These are phyloP conservation scores for Calonectria hongkongensis DNA, from an alignment of 2,329 filamentous ascomycete genomes.

Conservation along the genomic window DNA sequence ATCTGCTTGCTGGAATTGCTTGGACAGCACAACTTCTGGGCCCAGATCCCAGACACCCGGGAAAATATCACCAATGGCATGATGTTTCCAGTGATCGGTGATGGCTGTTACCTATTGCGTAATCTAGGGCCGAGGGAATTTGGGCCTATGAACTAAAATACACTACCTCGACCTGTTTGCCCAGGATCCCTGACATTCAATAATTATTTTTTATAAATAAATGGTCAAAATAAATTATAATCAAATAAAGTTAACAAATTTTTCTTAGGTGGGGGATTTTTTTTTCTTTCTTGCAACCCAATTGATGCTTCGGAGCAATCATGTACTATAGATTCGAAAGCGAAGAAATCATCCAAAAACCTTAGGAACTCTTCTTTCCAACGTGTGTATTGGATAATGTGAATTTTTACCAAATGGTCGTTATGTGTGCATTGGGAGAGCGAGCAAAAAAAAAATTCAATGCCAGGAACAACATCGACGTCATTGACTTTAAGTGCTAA, in stretches of 20 bases:
- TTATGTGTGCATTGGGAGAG: neutral
- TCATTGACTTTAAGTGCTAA: conserved; percentile 45
- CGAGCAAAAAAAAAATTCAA: conserved; percentile 33
- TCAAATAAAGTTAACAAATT: too few relatives aligned
- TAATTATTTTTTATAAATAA: too few relatives aligned
- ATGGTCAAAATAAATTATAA: too few relatives aligned
- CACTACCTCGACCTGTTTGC: too few relatives aligned
- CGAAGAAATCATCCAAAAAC: too few relatives aligned
- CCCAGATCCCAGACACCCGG: conserved; percentile 47
- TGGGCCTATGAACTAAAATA: neutral
- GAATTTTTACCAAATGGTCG: neutral
- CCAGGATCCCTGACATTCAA: too few relatives aligned
- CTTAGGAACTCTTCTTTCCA: too few relatives aligned
- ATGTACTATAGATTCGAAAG: too few relatives aligned
- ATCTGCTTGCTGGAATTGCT: conserved; percentile 40
- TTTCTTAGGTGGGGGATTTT: too few relatives aligned
- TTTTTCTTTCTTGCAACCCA: too few relatives aligned
- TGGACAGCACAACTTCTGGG: conserved; percentile 8
- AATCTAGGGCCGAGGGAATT: neutral
- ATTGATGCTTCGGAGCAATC: too few relatives aligned
- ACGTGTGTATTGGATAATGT: neutral
- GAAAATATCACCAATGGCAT: conserved; percentile 51
- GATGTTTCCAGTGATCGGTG: conserved; percentile 23
- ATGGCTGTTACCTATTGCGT: neutral
- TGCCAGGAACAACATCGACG: conserved; percentile 44